Percentiles rank a stretch among this genome's conserved stretches.
These are phyloP conservation scores for Nitzschia sp. DNA, from an alignment of 108 stramenopile genomes.

Conservation along the genomic window DNA sequence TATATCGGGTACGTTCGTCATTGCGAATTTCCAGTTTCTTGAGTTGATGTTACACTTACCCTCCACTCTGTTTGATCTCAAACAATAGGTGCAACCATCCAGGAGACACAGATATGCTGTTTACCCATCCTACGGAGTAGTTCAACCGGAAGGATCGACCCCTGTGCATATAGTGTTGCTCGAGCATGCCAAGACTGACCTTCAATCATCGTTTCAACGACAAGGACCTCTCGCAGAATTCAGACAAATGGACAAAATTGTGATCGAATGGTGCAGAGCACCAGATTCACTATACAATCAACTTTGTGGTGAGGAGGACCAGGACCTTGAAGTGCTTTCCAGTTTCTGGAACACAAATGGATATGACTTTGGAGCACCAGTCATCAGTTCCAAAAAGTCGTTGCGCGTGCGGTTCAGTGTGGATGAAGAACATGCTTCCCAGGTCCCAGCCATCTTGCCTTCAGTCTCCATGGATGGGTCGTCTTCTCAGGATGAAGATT, in stretches of 20 bases:
- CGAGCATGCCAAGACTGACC: conserved; percentile 12
- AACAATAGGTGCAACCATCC: conserved; percentile 20
- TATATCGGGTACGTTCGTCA: conserved; percentile 7
- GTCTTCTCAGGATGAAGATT: not conserved
- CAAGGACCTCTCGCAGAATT: conserved; percentile 5
- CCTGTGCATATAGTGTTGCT: conserved; percentile 11
- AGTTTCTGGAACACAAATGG: conserved; percentile 23
- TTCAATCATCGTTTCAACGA: not conserved
- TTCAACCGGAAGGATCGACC: not conserved
- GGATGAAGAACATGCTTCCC: not conserved
- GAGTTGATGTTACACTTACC: not conserved
- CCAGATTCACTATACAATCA: conserved; percentile 4
- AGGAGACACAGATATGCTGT: conserved; percentile 2
- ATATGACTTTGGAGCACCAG: conserved; percentile 18
- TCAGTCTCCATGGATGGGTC: not conserved
- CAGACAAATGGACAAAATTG: conserved; percentile 9
- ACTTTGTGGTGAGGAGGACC: not conserved
- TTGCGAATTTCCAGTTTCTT: not conserved
- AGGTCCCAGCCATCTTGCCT: not conserved
- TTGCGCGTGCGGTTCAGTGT: conserved; percentile 2
- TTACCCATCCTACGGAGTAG: conserved; percentile 15
- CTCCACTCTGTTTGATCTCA: not conserved
- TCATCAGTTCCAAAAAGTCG: not conserved
- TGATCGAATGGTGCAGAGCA: conserved; percentile 24
- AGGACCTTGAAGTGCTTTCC: conserved; percentile 14